Evolutionary conservation across 192 early-diverging fungal species (phyloP), one percentile per base, ranked within the genome.

Genomic region (Coemansia sp.): DNA sequence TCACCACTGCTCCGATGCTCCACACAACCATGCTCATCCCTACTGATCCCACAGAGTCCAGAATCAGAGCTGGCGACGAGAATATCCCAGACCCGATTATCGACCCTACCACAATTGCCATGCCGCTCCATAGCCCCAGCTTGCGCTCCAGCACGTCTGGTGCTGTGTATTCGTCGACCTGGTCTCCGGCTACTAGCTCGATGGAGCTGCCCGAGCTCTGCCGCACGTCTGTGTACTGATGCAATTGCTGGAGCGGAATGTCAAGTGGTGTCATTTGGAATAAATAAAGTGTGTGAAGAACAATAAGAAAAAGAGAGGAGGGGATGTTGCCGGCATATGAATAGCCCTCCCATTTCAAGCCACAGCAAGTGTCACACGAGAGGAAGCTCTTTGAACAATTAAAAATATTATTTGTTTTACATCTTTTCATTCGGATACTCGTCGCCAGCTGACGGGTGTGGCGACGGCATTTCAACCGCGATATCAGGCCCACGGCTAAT

Each of bases 1-100:
- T 82, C 34, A 76, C 58, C 3, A 44, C 33, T 0, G 71, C 80
- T 19, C 80, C 80, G 11, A 82, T 18, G 4, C 64, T 40, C 80
- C 80, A 82, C 56, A 82, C 70, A 8, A 63, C 57, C 46, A 74
- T 59, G 33, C 69, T 76, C 66, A 72, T 76, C 10, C 73, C 73
- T 2, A 69, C 67, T 8, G 68, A 70, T 2, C 80, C 80, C 10
- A 82, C 74, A 3, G 64, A 62, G 12, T 48, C 38, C 5, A 76
- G 73, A 33, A 75, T 73, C 14, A 76, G 58, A 39, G 69, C 29
- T 15, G 80, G 73, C 29, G 74, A 70, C 32, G 73, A 82, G 55
- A 76, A 82, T 8, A 82, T 70, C 3, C 73, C 80, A 1, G 73
- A 76, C 27, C 80, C 80, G 37, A 76, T 76, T 8, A 82, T 76